These are phyloP conservation scores for Tritrichomonas musculus DNA, from an alignment of 208 protist genomes.

Conservation along the genomic window DNA sequence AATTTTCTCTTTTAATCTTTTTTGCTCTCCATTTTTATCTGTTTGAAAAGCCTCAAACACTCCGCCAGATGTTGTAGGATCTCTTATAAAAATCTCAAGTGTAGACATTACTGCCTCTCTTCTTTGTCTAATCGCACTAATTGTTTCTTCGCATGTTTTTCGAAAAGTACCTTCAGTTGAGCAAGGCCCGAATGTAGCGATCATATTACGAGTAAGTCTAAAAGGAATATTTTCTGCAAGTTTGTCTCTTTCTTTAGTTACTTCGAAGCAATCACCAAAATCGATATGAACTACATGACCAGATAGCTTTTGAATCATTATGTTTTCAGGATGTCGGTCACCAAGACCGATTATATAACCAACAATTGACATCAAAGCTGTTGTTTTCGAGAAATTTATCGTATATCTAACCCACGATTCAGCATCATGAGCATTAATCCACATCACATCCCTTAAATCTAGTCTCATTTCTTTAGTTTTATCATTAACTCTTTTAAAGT, in stretches of 20 bases:
- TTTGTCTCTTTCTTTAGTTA: slow-evolving; percentile 33
- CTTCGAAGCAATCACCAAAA: slow-evolving; percentile 45
- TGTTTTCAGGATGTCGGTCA: slow-evolving; percentile 28
- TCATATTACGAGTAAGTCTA: neutral
- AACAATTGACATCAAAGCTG: slow-evolving; percentile 16
- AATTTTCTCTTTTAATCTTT: neutral
- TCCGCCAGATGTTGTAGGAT: neutral
- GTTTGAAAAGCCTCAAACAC: neutral
- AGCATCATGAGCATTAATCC: neutral
- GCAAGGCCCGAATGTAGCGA: neutral
- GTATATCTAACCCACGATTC: slow-evolving; percentile 17
- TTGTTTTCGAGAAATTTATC: neutral
- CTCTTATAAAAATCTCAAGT: slow-evolving; percentile 9
- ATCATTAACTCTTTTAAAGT: neutral
- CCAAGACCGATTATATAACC: slow-evolving; percentile 28
- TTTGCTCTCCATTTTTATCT: neutral
- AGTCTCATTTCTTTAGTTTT: neutral
- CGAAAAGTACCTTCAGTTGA: neutral
- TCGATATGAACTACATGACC: slow-evolving; percentile 33
- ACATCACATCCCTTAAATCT: slow-evolving; percentile 4
- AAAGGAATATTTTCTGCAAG: slow-evolving; percentile 29
- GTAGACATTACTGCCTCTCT: neutral
- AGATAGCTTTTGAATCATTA: neutral
- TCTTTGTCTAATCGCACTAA: neutral
- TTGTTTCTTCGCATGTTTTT: neutral